Conservation (phyloP, 495 filamentous ascomycete genomes). For the Aspergillus bertholletiae region DNA sequence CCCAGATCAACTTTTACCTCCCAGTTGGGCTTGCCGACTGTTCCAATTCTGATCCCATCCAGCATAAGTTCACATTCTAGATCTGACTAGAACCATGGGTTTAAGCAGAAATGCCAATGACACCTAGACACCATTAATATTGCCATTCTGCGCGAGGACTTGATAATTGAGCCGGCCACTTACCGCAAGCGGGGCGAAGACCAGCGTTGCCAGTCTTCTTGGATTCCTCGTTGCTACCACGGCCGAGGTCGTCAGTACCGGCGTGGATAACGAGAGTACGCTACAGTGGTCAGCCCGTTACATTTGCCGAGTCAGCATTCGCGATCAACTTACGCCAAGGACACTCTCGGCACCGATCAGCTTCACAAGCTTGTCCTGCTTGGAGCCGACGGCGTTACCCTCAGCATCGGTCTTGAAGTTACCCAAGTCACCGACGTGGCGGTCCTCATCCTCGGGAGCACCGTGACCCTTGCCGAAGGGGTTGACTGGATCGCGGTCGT, state of each 20-base stretch:
- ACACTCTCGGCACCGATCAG: slow-evolving; percentile 94
- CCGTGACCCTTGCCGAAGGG: slow-evolving; percentile 89
- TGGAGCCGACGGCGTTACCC: slow-evolving; percentile 77
- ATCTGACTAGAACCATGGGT: slow-evolving; percentile 16
- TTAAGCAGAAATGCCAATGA: slow-evolving; percentile 79
- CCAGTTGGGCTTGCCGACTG: slow-evolving; percentile 5
- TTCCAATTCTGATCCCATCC: slow-evolving; percentile 5
- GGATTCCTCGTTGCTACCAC: slow-evolving; percentile 84
- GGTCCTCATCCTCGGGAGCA: slow-evolving; percentile 71
- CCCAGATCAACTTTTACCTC: background rate
- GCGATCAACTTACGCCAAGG: slow-evolving; percentile 68
- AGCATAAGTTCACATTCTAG: slow-evolving; percentile 10
- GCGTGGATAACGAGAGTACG: slow-evolving; percentile 92
- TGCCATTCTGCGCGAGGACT: background rate
- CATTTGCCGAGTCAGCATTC: background rate
- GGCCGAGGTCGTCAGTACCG: slow-evolving; percentile 93
- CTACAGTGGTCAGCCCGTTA: slow-evolving; percentile 38
- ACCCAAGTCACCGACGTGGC: slow-evolving; percentile 95
- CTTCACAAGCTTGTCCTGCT: slow-evolving; percentile 79
- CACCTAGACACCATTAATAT: slow-evolving; percentile 45
- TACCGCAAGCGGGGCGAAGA: slow-evolving; percentile 86
- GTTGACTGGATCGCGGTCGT: slow-evolving; percentile 65
- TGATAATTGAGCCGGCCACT: slow-evolving; percentile 20
- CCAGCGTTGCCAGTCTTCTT: slow-evolving; percentile 98
- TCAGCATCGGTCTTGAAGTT: slow-evolving; percentile 93